Evolutionary conservation across 345 rosid genomes (phyloP).

Genomic region (Streptanthus diversifolius): DNA sequence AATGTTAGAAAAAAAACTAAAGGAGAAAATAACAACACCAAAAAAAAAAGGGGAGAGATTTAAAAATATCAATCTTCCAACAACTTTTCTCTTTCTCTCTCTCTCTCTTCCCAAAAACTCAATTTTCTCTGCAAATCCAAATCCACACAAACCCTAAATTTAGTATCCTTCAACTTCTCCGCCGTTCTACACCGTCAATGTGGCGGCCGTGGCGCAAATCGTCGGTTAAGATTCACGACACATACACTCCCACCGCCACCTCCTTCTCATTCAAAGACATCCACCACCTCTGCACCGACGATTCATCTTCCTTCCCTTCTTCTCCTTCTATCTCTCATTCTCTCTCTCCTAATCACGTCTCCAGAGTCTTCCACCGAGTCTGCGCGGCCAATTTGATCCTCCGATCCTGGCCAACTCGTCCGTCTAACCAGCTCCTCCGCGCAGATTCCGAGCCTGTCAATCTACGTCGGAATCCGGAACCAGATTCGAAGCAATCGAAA

Average conservation of each 20-base stretch:
- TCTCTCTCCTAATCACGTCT: constrained; percentile 25
- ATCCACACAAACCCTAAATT: constrained; percentile 26
- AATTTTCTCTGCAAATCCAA: constrained; percentile 32
- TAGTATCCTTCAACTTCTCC: background rate
- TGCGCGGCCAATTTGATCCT: constrained; percentile 46
- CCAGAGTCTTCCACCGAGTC: constrained; percentile 61
- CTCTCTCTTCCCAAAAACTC: constrained; percentile 1
- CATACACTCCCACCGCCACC: constrained; percentile 37
- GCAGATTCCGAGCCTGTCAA: constrained; percentile 3
- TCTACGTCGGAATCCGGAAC: background rate
- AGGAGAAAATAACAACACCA: background rate
- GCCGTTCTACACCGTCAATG: constrained; percentile 52
- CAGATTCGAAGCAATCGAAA: constrained; percentile 11
- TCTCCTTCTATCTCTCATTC: constrained; percentile 11
- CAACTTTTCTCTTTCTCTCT: background rate
- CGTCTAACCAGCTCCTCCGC: constrained; percentile 23
- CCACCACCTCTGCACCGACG: constrained; percentile 49
- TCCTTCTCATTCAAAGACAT: constrained; percentile 74
- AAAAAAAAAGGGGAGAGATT: background rate
- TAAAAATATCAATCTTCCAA: constrained; percentile 18
- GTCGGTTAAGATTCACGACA: constrained; percentile 45
- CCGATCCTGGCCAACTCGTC: constrained; percentile 43
- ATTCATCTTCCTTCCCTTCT: constrained; percentile 31
- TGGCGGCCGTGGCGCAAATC: constrained; percentile 87
- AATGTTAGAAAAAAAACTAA: background rate